Percentiles rank a stretch among this genome's conserved stretches.
phyloP scores from a whole-genome alignment of 1,284 basidiomycete genomes.

The Pascua guehoae region DNA sequence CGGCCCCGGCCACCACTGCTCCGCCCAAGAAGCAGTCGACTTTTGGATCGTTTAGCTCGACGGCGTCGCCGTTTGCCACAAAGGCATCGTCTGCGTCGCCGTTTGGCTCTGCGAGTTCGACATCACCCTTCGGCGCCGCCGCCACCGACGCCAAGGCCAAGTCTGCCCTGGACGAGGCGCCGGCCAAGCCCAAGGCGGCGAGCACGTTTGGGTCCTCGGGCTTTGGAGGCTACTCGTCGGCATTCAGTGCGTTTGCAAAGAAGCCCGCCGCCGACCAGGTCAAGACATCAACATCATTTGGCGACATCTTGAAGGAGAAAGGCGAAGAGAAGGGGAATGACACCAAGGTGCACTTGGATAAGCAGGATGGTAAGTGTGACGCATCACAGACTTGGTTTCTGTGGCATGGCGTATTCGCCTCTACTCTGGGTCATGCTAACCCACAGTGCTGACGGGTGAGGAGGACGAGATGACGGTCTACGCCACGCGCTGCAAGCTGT shows the following conservation, averaged over 20 bases:
- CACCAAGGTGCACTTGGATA: slow-evolving; percentile 53
- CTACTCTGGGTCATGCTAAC: background rate
- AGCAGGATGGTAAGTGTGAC: slow-evolving; percentile 63
- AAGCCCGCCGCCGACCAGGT: slow-evolving; percentile 21
- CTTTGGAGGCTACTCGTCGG: slow-evolving; percentile 38
- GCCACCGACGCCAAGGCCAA: slow-evolving; percentile 10
- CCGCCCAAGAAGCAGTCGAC: slow-evolving; percentile 33
- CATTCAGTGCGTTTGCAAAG: slow-evolving; percentile 32
- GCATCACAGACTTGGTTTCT: background rate
- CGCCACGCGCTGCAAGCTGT: slow-evolving; percentile 82
- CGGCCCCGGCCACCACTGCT: slow-evolving; percentile 9
- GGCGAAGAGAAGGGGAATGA: slow-evolving; percentile 51
- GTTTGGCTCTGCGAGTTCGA: slow-evolving; percentile 53
- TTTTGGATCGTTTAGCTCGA: slow-evolving; percentile 58
- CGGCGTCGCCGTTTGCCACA: slow-evolving; percentile 23
- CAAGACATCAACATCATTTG: slow-evolving; percentile 23
- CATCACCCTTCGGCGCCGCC: slow-evolving; percentile 25
- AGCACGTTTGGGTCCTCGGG: slow-evolving; percentile 25
- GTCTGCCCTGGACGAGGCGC: slow-evolving; percentile 15
- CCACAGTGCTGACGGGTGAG: slow-evolving; percentile 78
- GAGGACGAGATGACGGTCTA: slow-evolving; percentile 83
- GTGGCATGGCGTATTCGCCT: background rate
- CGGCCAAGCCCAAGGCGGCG: slow-evolving; percentile 9
- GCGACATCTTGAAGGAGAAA: slow-evolving; percentile 38
- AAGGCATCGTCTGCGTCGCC: slow-evolving; percentile 48